These are phyloP conservation scores for Aspergillus bertholletiae DNA, from an alignment of 495 filamentous ascomycete species.

Conservation along the genomic window DNA sequence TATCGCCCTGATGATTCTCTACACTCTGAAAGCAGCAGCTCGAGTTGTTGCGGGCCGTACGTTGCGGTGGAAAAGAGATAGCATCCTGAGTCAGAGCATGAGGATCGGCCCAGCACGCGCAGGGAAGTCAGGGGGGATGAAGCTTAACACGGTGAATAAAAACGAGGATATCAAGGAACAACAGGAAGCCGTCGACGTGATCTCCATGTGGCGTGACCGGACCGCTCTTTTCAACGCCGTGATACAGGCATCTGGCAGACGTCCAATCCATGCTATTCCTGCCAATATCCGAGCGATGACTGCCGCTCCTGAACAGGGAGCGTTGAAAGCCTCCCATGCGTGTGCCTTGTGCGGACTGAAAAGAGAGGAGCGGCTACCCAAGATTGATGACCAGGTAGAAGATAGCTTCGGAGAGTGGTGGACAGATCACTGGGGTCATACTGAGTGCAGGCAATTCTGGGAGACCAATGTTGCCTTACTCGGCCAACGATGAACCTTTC, in stretches of 20 bases:
- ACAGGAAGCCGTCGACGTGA: constrained; percentile 76
- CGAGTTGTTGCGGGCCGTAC: constrained; percentile 84
- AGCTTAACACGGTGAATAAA: constrained; percentile 77
- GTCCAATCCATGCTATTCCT: constrained; percentile 63
- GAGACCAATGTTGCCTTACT: constrained; percentile 63
- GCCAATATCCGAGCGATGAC: constrained; percentile 59
- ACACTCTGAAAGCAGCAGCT: constrained; percentile 61
- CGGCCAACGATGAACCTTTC: constrained; percentile 53
- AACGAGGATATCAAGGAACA: constrained; percentile 79
- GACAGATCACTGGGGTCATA: constrained; percentile 85
- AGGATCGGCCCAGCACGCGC: constrained; percentile 70
- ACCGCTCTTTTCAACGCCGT: constrained; percentile 38
- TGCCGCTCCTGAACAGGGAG: constrained; percentile 54
- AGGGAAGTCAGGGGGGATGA: constrained; percentile 75
- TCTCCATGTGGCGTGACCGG: constrained; percentile 61
- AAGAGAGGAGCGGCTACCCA: constrained; percentile 74
- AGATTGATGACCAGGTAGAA: constrained; percentile 71
- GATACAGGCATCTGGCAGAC: constrained; percentile 31
- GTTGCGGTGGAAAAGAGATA: constrained; percentile 85
- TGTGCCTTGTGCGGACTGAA: constrained; percentile 88
- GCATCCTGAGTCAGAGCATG: constrained; percentile 81
- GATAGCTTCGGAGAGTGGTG: constrained; percentile 97
- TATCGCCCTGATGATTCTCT: constrained; percentile 46
- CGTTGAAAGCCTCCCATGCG: constrained; percentile 64
- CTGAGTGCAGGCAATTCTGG: constrained; percentile 83